Evolutionary conservation across 2,329 filamentous ascomycete species (phyloP).

Genomic region (Sporothrix humicola): DNA sequence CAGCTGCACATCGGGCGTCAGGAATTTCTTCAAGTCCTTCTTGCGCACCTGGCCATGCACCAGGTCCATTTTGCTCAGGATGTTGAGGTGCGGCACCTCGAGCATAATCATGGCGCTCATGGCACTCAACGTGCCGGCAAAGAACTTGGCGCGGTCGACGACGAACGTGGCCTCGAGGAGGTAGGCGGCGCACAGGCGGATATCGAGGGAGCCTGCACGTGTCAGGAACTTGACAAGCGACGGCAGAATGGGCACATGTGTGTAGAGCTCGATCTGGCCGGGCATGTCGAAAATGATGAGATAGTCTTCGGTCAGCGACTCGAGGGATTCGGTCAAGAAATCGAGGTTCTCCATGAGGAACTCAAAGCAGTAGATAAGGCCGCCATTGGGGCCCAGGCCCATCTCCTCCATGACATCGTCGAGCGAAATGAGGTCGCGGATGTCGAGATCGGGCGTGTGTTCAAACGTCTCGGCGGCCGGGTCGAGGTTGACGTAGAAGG

Average conservation of each 20-base stretch:
- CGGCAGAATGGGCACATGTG: conserved; percentile 91
- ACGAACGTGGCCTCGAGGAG: conserved; percentile 95
- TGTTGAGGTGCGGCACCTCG: conserved; percentile 94
- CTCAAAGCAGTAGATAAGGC: conserved; percentile 95
- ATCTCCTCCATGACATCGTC: conserved; percentile 98
- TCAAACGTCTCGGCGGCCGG: conserved; percentile 92
- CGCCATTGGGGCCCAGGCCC: conserved; percentile 87
- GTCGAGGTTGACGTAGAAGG: conserved; percentile 98
- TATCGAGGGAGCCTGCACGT: conserved; percentile 78
- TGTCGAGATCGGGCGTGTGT: conserved; percentile 91
- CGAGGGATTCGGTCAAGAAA: conserved; percentile 84
- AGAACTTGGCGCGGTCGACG: conserved; percentile 95
- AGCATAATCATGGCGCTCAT: conserved; percentile 99
- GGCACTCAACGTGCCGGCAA: conserved; percentile 90
- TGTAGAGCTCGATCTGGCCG: conserved; percentile 98
- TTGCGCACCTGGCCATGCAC: conserved; percentile 87
- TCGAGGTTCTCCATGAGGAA: conserved; percentile 94
- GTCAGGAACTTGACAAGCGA: conserved; percentile 81
- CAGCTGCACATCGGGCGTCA: conserved; percentile 82
- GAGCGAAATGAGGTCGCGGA: conserved; percentile 90
- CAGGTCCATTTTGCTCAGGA: conserved; percentile 97
- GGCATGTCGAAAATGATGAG: conserved; percentile 99
- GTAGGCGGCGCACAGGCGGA: conserved; percentile 91
- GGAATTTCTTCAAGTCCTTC: conserved; percentile 85
- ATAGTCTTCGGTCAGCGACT: conserved; percentile 89